Evolutionary conservation across 2,329 filamentous ascomycete genomes (phyloP).

Genomic region (Seiridium cupressi): DNA sequence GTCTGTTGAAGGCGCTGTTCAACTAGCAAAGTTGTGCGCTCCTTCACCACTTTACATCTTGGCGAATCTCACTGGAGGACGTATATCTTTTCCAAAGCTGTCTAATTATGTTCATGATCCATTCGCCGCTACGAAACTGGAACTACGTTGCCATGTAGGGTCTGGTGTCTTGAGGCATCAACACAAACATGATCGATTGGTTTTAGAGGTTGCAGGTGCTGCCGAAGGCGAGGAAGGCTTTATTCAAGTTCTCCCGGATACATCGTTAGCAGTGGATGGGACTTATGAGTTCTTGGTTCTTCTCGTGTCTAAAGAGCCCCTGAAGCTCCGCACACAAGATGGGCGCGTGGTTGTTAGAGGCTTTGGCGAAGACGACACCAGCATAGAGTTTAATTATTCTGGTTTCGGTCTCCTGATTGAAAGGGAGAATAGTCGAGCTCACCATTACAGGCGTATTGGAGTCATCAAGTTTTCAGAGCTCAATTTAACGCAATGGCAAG

Average conservation of each 20-base stretch:
- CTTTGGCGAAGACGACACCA: neutral
- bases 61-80: neutral
- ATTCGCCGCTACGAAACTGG: neutral
- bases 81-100: neutral
- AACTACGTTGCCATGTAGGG: neutral
- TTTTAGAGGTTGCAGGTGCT: neutral
- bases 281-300: neutral
- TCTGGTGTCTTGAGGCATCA: neutral
- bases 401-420: neutral
- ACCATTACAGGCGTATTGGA: neutral
- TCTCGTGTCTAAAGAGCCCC: neutral
- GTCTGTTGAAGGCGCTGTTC: neutral
- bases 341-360: neutral
- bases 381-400: neutral
- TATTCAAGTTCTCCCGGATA: neutral
- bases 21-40: conserved; percentile 11
- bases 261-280: neutral
- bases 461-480: neutral
- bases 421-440: neutral
- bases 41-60: neutral
- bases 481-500: neutral
- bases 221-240: neutral
- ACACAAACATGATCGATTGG: neutral
- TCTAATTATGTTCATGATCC: neutral
- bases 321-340: neutral